Base-by-base conservation (phyloP, 1,284 basidiomycete genomes). In the Cryptococcus jaspeensis region DNA sequence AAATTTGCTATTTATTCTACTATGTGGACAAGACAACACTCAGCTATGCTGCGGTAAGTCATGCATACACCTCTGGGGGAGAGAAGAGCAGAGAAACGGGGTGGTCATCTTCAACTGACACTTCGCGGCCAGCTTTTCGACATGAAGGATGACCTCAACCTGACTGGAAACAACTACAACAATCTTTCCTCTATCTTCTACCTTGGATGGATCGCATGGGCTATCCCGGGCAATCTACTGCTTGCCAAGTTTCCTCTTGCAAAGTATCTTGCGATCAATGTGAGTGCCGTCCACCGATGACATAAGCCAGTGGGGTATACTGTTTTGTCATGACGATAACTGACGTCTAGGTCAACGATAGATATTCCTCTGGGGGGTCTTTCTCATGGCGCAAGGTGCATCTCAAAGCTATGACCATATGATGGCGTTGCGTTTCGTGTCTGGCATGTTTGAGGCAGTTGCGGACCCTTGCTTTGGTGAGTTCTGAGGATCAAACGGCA, bases 1-100 rank as follows among this genome's bases (percentile, higher is more conserved):
- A 71, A n/a, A 64, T 79, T 36, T 79, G 78, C 60, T 81, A 80
- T 59, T 71, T 73, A 62, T 79, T 79, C 65, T 80, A 80, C 64
- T 79, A 79, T 55, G 67, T 80, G 43, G 67, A 74, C 59, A 69
- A 71, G 57, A 67, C 61, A 7, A 61, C 63, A 8, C 41, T 43
- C 0, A 32, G 23, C 6, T 74, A 75, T 45, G 74, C 75, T 25
- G 70, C 75, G 20, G 52, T 58, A 43, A 54, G 53, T 57, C 6
- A 9, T 0, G 23, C 6, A 20, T 23, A 28, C 53, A 23, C 38
- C 38, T 20, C 36, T 37, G 22, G 25, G 16, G 28, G 28, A 32
- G 28, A 32, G 28, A 32, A 32, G 4, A 32, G 9, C 9, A 32
- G 28, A n/a, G 8, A 15, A 35, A 13, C 32, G 23, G 40, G 18